phyloP scores from a whole-genome alignment of 495 filamentous ascomycete species.

The Astrocystis sublimbata region DNA sequence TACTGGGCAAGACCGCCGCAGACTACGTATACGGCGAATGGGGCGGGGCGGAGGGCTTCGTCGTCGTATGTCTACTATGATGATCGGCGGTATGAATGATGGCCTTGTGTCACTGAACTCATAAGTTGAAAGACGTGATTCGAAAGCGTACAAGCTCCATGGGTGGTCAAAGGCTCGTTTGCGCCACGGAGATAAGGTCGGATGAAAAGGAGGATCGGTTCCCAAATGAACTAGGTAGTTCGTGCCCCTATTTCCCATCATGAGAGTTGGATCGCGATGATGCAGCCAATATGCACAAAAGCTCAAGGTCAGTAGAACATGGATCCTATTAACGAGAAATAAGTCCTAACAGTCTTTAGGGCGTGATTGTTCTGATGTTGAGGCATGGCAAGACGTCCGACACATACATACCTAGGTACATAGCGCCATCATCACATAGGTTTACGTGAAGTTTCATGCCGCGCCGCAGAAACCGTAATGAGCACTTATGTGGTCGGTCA shows the following conservation, averaged over 20 bases:
- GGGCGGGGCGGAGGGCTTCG: not conserved
- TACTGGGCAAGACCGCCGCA: slow-evolving; percentile 19
- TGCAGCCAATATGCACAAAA: not conserved
- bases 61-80: slow-evolving; percentile 1
- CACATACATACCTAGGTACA: too few species aligned
- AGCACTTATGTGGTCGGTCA: too few species aligned
- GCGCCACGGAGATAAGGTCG: not conserved
- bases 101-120: not conserved
- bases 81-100: not conserved
- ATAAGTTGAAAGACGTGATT: not conserved
- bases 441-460: too few species aligned
- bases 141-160: not conserved
- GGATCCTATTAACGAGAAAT: too few species aligned
- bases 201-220: not conserved
- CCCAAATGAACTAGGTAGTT: not conserved
- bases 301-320: not conserved
- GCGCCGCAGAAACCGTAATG: too few species aligned
- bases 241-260: not conserved
- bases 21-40: slow-evolving; percentile 21
- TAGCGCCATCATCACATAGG: too few species aligned
- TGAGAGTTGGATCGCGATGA: not conserved
- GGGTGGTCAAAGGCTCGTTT: not conserved
- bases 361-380: not conserved
- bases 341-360: not conserved
- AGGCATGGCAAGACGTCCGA: not conserved